Base-by-base conservation (phyloP, 352 stramenopile genomes). In the Phytophthora parvispora region DNA sequence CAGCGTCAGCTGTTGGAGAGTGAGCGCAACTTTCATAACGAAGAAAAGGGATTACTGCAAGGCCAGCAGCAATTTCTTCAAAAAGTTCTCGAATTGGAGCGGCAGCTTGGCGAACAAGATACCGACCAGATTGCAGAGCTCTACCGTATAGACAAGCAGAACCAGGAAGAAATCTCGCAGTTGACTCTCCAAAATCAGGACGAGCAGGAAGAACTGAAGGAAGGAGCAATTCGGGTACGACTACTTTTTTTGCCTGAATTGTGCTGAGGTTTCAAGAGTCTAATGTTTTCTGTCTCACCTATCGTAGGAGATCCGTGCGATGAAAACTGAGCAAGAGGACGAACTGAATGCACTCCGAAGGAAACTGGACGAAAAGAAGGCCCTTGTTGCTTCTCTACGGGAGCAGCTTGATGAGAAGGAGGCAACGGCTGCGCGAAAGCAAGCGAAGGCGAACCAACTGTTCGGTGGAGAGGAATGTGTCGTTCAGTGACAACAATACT, bases 1-100 rank as follows among this genome's bases (percentile, higher is more conserved):
- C 80, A 80, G 12, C 75, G 75, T 0, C 83, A 90, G 60, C 36
- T 92, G 51, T 55, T 93, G 43, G 81, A 93, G 55, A 90, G 67
- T 22, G 83, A 92, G 50, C 81, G 75, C 25, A 85, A 78, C 18
- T 91, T 91, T 50, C 80, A 94, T 60, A 77, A 81, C 28, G 83
- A 94, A 76, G 84, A 92, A 63, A 86, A 87, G 27, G 77, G 68
- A 7, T 72, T 94, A n/a, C 52, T 94, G 8, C 70, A 89, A 60
- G 73, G 75, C 2, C 86, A 92, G 53, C 86, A 93, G 47, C 50
- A 89, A 31, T 60, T 87, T 42, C 51, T 92, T n/a, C 60, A 90
- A 48, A 86, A 86, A 20, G 78, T 92, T 1, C 77, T 93, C 9
- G 83, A 89, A 18, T 62, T 94, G 9, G 86, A 93, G 42, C 81